Evolutionary conservation across 768 basidiomycete species (phyloP).

Genomic region (Lactifluus hygrophoroides): DNA sequence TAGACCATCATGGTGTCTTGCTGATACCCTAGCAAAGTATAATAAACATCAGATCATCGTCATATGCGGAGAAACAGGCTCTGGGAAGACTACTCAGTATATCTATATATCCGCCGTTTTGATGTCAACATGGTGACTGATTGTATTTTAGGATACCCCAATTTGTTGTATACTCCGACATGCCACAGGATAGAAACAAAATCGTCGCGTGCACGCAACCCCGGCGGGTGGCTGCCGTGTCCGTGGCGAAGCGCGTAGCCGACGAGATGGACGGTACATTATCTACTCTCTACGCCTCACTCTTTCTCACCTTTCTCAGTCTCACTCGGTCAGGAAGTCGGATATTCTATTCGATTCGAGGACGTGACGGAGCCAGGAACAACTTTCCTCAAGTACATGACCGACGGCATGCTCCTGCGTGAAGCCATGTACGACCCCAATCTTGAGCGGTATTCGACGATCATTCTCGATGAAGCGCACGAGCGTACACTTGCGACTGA

Average conservation of each 20-base stretch:
- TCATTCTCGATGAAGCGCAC: slow-evolving; percentile 98
- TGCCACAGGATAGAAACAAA: slow-evolving; percentile 84
- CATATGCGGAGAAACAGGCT: slow-evolving; percentile 91
- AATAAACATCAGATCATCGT: slow-evolving; percentile 76
- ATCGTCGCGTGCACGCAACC: slow-evolving; percentile 96
- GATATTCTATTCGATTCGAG: slow-evolving; percentile 97
- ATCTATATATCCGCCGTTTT: slow-evolving; percentile 21
- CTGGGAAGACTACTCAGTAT: slow-evolving; percentile 93
- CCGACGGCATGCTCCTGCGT: slow-evolving; percentile 95
- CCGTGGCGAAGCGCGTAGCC: slow-evolving; percentile 95
- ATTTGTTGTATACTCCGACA: slow-evolving; percentile 88
- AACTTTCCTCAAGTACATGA: slow-evolving; percentile 99
- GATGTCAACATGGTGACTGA: not conserved
- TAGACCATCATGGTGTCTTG: too few relatives aligned
- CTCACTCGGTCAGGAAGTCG: slow-evolving; percentile 87
- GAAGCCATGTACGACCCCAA: slow-evolving; percentile 97
- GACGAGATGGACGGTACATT: slow-evolving; percentile 96
- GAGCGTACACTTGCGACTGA: slow-evolving; percentile 97
- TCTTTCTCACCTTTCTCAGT: slow-evolving; percentile 38
- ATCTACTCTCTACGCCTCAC: slow-evolving; percentile 5
- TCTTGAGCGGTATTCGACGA: slow-evolving; percentile 86
- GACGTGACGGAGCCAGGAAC: slow-evolving; percentile 87
- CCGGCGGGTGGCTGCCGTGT: slow-evolving; percentile 94
- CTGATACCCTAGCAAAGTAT: slow-evolving; percentile 42
- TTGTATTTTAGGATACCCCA: slow-evolving; percentile 71